Evolutionary conservation across 257 asterid genomes (phyloP).

Genomic region (Solanum etuberosum): DNA sequence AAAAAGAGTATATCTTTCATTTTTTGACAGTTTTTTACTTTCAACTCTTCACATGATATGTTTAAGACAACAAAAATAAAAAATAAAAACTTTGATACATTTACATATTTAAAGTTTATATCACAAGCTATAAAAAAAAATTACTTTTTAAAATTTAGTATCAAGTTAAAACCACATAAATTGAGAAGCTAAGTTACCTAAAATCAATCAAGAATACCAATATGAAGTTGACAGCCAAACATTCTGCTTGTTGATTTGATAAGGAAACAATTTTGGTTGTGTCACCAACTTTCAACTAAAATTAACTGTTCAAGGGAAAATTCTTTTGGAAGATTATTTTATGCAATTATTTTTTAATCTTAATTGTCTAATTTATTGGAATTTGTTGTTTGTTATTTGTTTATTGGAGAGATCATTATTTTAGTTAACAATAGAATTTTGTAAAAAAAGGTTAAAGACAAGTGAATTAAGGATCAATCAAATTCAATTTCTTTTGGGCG

Average conservation of each 20-base stretch:
- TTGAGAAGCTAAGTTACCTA: not conserved
- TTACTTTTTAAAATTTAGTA: not conserved
- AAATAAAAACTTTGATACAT: not conserved
- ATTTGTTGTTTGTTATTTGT: not conserved
- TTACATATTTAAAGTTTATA: not conserved
- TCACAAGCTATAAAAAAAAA: not conserved
- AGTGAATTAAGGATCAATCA: not conserved
- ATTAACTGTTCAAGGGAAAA: not conserved
- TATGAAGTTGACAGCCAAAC: not conserved
- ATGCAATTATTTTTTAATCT: not conserved
- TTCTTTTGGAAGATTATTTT: not conserved
- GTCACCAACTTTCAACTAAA: not conserved
- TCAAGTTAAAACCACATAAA: not conserved
- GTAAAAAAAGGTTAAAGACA: not conserved
- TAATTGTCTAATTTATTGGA: not conserved
- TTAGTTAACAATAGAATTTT: not conserved
- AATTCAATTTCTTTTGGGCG: not conserved
- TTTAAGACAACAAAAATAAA: not conserved
- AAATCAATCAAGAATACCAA: not conserved
- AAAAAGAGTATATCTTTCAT: too few species aligned
- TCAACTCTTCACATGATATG: too few species aligned
- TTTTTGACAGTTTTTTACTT: too few species aligned
- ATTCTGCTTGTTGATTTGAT: not conserved
- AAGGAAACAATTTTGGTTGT: not conserved
- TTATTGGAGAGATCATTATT: accelerated